Evolutionary conservation across 768 basidiomycete species (phyloP).

Genomic region (Lactifluus echinatus): DNA sequence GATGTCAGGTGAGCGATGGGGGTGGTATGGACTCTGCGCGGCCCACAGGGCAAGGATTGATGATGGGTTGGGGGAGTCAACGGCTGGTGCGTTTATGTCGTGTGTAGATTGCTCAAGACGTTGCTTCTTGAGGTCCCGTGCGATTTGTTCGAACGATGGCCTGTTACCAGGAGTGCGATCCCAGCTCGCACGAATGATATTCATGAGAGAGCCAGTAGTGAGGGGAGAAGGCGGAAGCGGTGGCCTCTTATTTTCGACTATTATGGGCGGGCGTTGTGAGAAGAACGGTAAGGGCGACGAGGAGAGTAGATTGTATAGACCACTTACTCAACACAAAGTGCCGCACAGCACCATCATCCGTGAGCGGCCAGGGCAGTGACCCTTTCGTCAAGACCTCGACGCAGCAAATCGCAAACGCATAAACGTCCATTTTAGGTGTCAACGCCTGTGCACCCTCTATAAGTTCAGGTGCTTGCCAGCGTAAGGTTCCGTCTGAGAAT

Average conservation of each 20-base stretch:
- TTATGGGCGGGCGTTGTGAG: constrained; percentile 7
- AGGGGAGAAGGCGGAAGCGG: constrained; percentile 34
- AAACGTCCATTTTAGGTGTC: constrained; percentile 55
- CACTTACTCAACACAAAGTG: constrained; percentile 41
- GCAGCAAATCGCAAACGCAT: constrained; percentile 59
- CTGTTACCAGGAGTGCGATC: constrained; percentile 40
- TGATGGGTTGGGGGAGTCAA: constrained; percentile 28
- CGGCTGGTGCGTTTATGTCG: constrained; percentile 15
- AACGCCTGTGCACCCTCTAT: constrained; percentile 39
- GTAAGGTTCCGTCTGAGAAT: constrained; percentile 39
- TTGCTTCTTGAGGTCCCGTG: constrained; percentile 37
- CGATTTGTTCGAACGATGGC: constrained; percentile 44
- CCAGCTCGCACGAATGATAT: constrained; percentile 52
- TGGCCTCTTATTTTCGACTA: constrained; percentile 22
- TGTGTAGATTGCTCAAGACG: constrained; percentile 32
- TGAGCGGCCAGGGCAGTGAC: constrained; percentile 46
- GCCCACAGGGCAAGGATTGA: constrained; percentile 22
- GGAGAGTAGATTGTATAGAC: background rate
- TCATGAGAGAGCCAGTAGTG: constrained; percentile 29
- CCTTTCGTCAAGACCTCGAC: constrained; percentile 57
- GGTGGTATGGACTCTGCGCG: constrained; percentile 8
- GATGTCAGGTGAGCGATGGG: constrained; percentile 25
- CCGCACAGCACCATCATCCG: constrained; percentile 44
- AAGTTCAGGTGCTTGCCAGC: constrained; percentile 69
- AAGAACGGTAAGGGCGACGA: background rate